Conservation (phyloP, 2,329 filamentous ascomycete genomes). For the Ophiosphaerella herpotricha region DNA sequence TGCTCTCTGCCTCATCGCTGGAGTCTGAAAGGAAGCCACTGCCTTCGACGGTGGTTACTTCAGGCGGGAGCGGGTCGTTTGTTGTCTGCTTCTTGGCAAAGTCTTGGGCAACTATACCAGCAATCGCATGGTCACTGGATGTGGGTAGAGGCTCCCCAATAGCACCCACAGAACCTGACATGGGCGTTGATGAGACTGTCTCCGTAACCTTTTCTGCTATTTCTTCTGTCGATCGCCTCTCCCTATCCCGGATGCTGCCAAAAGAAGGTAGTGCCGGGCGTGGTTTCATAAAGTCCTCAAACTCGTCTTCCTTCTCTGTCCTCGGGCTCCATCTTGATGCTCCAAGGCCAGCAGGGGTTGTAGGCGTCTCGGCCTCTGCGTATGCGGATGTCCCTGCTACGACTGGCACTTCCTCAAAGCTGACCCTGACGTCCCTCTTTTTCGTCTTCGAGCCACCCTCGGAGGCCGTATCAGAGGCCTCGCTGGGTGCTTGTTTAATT, state of each 20-base stretch:
- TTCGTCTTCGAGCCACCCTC: conserved; percentile 43
- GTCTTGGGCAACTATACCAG: conserved; percentile 61
- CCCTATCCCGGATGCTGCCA: conserved; percentile 72
- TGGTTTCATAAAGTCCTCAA: conserved; percentile 71
- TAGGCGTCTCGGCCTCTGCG: conserved; percentile 22
- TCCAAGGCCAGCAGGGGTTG: conserved; percentile 26
- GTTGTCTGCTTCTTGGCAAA: conserved; percentile 49
- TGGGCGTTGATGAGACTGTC: conserved; percentile 44
- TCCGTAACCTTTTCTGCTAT: conserved; percentile 59
- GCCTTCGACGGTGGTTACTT: conserved; percentile 72
- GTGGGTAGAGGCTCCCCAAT: conserved; percentile 51
- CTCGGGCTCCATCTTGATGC: conserved; percentile 51
- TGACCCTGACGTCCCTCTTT: conserved; percentile 71
- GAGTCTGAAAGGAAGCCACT: conserved; percentile 67
- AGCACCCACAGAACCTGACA: conserved; percentile 39
- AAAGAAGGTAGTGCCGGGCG: conserved; percentile 74
- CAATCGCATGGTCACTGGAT: conserved; percentile 66
- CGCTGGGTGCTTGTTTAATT: conserved; percentile 55
- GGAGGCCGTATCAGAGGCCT: conserved; percentile 62
- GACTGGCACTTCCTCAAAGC: conserved; percentile 73
- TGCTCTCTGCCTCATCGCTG: conserved; percentile 26
- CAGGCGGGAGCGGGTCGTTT: conserved; percentile 69
- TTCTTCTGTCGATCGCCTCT: conserved; percentile 52
- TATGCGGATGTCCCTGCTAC: conserved; percentile 56
- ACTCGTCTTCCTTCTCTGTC: conserved; percentile 61